phyloP scores from a whole-genome alignment of 495 filamentous ascomycete species.

The Penicillium pulvis region DNA sequence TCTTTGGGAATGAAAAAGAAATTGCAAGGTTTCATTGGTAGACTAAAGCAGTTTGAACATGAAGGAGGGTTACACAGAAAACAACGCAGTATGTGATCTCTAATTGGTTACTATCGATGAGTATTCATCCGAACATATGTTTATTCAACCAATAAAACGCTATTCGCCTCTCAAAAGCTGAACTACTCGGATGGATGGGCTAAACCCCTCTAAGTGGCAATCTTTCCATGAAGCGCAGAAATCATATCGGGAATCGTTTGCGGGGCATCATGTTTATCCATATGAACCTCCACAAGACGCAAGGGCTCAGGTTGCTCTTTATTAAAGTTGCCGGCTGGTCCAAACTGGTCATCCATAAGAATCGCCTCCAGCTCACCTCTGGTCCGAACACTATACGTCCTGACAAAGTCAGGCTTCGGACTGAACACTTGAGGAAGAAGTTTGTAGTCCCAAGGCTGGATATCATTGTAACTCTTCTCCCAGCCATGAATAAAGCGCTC shows the following conservation, averaged over 20 bases:
- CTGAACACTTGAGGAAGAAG: slow-evolving; percentile 11
- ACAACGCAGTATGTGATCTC: background rate
- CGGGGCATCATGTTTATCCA: slow-evolving; percentile 14
- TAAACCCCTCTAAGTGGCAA: background rate
- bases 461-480: slow-evolving; percentile 70
- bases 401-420: slow-evolving; percentile 5
- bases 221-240: background rate
- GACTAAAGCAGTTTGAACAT: background rate
- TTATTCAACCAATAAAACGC: too few relatives aligned
- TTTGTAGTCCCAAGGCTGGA: slow-evolving; percentile 48
- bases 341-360: slow-evolving; percentile 13
- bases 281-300: slow-evolving; percentile 20
- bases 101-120: background rate
- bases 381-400: slow-evolving; percentile 12
- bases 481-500: slow-evolving; percentile 72
- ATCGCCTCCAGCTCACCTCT: slow-evolving; percentile 11
- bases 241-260: slow-evolving; percentile 1
- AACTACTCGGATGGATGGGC: too few relatives aligned
- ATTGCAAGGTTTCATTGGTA: background rate
- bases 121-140: too few relatives aligned
- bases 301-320: slow-evolving; percentile 4
- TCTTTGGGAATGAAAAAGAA: too few relatives aligned
- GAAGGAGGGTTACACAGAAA: background rate
- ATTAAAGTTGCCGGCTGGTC: slow-evolving; percentile 9
- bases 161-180: too few relatives aligned